phyloP scores from a whole-genome alignment of 2,329 filamentous ascomycete genomes.

The Colletotrichum orbiculare region DNA sequence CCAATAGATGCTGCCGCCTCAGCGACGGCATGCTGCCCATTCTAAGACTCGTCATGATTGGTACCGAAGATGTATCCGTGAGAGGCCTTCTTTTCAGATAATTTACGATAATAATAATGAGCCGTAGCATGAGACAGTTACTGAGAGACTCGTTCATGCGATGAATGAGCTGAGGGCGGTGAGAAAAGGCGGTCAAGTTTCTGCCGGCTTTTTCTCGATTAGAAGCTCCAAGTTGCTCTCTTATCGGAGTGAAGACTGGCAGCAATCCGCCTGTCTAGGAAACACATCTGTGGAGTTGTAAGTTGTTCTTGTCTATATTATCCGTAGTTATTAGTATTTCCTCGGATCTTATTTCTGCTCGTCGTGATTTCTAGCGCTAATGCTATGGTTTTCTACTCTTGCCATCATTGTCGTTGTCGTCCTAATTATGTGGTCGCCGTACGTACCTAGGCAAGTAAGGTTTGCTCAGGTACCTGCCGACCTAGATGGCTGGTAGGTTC shows the following conservation, averaged over 20 bases:
- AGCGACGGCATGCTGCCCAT: constrained; percentile 65
- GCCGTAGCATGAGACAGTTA: constrained; percentile 26
- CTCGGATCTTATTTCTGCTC: too few species aligned
- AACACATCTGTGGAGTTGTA: neutral
- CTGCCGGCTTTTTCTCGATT: constrained; percentile 41
- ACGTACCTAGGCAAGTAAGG: too few species aligned
- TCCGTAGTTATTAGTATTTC: too few species aligned
- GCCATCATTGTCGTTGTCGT: too few species aligned
- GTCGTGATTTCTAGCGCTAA: too few species aligned
- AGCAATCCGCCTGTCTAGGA: neutral
- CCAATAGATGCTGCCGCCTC: constrained; percentile 79
- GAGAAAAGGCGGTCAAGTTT: constrained; percentile 43
- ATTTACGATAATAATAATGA: constrained; percentile 15
- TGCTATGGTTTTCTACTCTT: too few species aligned
- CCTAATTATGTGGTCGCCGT: too few species aligned
- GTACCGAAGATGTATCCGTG: constrained; percentile 7
- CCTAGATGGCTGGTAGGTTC: too few species aligned
- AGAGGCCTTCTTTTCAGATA: constrained; percentile 9
- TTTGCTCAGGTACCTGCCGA: too few species aligned
- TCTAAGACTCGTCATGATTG: constrained; percentile 55
- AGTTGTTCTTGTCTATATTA: too few species aligned
- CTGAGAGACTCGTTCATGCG: constrained; percentile 31
- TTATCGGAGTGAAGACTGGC: constrained; percentile 7
- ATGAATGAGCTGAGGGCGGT: constrained; percentile 38
- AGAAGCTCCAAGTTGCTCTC: neutral